Evolutionary conservation across 2,329 filamentous ascomycete species (phyloP), one percentile per base, ranked within the genome.

Genomic region (Xylariaceae sp.): DNA sequence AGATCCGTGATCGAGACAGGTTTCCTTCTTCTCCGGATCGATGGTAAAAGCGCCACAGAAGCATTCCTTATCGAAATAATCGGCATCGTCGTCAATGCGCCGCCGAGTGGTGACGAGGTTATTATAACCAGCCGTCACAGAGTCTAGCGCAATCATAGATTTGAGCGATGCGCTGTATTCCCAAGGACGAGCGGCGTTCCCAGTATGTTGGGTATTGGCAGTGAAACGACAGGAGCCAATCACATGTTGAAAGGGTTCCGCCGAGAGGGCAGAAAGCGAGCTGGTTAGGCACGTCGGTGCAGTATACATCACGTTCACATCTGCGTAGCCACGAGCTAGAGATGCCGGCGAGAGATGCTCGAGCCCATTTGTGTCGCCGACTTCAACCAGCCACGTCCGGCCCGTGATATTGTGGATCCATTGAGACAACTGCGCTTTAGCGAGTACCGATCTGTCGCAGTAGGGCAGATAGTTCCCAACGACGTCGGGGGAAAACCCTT

Each of bases 101-200:
- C 43, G 16, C 22, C 14, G 1, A 17, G n/a, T 17, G 37, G 40
- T 37, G 22, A n/a, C n/a, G n/a, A n/a, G n/a, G n/a, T n/a, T n/a
- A n/a, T 45, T 23, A 16, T 45, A 45, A 27, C 43, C 43, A 7
- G 14, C 43, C 22, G 43, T 45, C 23, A 40, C 43, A 19, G 37
- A 40, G 29, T 45, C 43, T 6, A 45, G 43, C 29, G 22, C 22
- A 29, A 37, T 17, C 43, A 45, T 45, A 23, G 43, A 45, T 11
- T 19, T n/a, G 14, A 40, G 14, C 8, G 22, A 36, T 37, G 3
- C 43, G 36, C 33, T 36, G 35, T 45, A 45, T n/a, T 45, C 43
- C 43, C 43, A 45, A 40, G 43, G 43, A 27, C 43, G 43, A 37
- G 43, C 43, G 37, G 43, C 37, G 38, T 45, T 45, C 37, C 43